A percentile compares a stretch with the other conserved stretches of the same genome.
Conservation (phyloP, 2,329 filamentous ascomycete species). For the Paecilomyces sp. region DNA sequence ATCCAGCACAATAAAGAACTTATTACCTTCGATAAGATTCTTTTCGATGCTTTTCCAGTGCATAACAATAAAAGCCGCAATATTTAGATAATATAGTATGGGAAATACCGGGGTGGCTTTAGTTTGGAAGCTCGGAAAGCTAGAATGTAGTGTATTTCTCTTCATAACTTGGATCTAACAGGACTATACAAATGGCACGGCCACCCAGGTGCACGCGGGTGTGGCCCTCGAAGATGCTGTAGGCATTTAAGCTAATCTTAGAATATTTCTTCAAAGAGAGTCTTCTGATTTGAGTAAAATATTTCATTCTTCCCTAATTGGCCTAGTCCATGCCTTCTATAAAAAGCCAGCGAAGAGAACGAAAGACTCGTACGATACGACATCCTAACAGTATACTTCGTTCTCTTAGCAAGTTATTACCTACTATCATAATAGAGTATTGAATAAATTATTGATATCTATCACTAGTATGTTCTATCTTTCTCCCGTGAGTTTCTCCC, state of each 20-base stretch:
- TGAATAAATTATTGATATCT: no score
- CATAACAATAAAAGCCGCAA: neutral
- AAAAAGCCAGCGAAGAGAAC: no score
- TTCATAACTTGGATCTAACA: neutral
- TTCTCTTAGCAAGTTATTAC: no score
- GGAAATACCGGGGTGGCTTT: neutral
- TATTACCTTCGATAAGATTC: neutral
- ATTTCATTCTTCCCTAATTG: neutral
- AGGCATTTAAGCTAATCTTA: neutral
- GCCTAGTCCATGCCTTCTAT: no score
- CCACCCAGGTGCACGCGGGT: neutral
- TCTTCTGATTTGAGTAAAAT: neutral
- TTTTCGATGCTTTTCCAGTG: neutral
- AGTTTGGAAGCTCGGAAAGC: neutral
- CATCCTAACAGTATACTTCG: no score
- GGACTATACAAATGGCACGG: neutral
- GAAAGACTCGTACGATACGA: no score
- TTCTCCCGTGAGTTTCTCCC: no score
- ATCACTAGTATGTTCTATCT: no score
- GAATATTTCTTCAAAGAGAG: neutral
- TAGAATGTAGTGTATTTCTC: no score
- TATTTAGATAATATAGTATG: neutral
- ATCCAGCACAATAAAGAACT: neutral
- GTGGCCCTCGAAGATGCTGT: neutral
- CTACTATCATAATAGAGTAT: no score